Base-by-base conservation (phyloP, 805 yeast species). In the Yamadazyma phyllophila region DNA sequence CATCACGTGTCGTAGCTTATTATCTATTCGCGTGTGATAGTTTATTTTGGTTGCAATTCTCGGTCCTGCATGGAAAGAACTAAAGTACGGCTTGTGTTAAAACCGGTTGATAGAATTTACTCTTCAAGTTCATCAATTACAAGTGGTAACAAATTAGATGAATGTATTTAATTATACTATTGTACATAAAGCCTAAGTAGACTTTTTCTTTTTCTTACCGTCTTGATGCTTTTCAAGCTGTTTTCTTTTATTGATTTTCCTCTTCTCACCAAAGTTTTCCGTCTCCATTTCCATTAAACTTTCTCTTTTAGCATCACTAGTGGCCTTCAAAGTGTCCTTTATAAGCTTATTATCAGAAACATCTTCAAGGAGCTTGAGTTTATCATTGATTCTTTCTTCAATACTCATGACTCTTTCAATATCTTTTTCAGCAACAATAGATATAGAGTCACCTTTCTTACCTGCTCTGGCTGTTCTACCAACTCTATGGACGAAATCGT, bases 381-480 rank as follows among this genome's bases (percentile, higher is more conserved):
- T 86, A 51, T 79, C 77, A 37, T 81, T 83, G 35, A 89, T 85
- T 54, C 97, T 77, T 44, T 81, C 88, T 62, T 94, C 99, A 44
- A 94, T 92, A 6, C 92, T 83, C 50, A 85, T 78, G 5, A 94
- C 77, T 57, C 98, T 76, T 20, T 74, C 76, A 11, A 94, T 83
- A 61, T 92, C 99, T 48, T 85, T 81, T 56, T 91, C 96, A 1
- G 96, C 81, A 3, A 94, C 85, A 47, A 94, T 76, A 11, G 94
- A 80, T 1, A 94, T 71, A 6, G 96, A 78, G 51, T 82, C 88
- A 68, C 99, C 99, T 41, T 71, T 68, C 56, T 96, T 77, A 2
- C 98, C 98, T 2, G 98, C 98, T 78, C 99, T 86, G 8, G 98
- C 99, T 10, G 99, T 92, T 80, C 99, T 88, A 71, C 99, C 99